Evolutionary conservation across 2,329 filamentous ascomycete species (phyloP).

Genomic region (Clathrospora elynae): DNA sequence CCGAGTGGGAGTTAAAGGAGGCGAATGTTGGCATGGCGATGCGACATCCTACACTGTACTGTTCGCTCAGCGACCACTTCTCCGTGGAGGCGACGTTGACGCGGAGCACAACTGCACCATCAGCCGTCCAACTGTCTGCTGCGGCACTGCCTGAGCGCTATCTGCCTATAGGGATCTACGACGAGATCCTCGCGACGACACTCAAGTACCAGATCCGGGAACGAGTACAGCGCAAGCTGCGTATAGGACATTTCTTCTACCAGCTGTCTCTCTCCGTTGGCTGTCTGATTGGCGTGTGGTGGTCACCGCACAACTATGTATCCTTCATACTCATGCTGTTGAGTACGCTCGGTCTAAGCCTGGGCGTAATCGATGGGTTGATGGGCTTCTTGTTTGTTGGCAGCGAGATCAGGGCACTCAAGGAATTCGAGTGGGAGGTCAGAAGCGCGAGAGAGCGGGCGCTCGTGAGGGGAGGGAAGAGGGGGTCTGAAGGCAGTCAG

Average conservation of each 20-base stretch:
- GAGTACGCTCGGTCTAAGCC: conserved; percentile 75
- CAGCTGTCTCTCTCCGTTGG: conserved; percentile 71
- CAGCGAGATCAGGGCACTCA: conserved; percentile 78
- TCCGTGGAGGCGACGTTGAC: conserved; percentile 79
- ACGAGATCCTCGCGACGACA: conserved; percentile 75
- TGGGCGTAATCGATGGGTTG: conserved; percentile 80
- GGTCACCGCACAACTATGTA: conserved; percentile 75
- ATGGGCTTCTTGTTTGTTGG: conserved; percentile 87
- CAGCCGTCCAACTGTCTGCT: conserved; percentile 17
- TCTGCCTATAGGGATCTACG: conserved; percentile 62
- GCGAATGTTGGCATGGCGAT: conserved; percentile 79
- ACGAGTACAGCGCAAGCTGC: conserved; percentile 70
- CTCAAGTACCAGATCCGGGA: conserved; percentile 73
- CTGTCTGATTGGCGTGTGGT: conserved; percentile 85
- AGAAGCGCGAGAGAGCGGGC: conserved; percentile 39
- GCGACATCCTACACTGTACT: conserved; percentile 78
- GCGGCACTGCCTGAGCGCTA: conserved; percentile 33
- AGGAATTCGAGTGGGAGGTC: conserved; percentile 95
- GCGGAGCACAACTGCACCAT: conserved; percentile 20
- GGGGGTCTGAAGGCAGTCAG: neutral
- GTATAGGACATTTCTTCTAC: conserved; percentile 73
- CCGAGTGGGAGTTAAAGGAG: conserved; percentile 70
- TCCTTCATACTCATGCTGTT: conserved; percentile 80
- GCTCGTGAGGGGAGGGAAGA: conserved; percentile 18
- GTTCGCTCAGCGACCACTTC: conserved; percentile 94